A percentile compares a stretch with the other conserved stretches of the same genome.
These are phyloP conservation scores for Monilinia fructigena DNA, from an alignment of 2,329 filamentous ascomycete genomes.

Conservation along the genomic window DNA sequence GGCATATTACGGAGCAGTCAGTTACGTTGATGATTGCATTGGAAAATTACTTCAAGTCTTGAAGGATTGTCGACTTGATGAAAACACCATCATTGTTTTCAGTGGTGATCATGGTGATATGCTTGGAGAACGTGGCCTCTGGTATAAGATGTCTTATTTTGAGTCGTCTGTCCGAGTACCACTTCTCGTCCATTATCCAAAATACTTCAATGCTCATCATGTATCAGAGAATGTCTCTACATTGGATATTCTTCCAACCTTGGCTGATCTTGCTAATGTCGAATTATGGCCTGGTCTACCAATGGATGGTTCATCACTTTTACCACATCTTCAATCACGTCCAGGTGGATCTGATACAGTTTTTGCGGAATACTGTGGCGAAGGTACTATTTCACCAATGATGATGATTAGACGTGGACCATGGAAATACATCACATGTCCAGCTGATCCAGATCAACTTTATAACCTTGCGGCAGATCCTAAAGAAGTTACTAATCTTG, in stretches of 20 bases:
- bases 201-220: conserved; percentile 70
- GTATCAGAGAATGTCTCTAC: conserved; percentile 86
- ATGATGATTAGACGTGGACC: conserved; percentile 90
- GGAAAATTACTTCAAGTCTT: conserved; percentile 77
- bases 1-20: conserved; percentile 90
- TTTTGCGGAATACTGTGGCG: conserved; percentile 93
- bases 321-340: conserved; percentile 70
- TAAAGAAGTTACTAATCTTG: conserved; percentile 43
- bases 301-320: conserved; percentile 78
- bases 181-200: conserved; percentile 78
- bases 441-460: conserved; percentile 79
- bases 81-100: conserved; percentile 89
- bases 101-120: conserved; percentile 94
- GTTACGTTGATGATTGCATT: conserved; percentile 91
- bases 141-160: conserved; percentile 99
- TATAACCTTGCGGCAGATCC: conserved; percentile 73
- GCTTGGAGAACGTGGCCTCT: conserved; percentile 86
- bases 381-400: conserved; percentile 82
- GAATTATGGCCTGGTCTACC: conserved; percentile 69
- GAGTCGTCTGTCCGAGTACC: conserved; percentile 89
- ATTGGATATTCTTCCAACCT: conserved; percentile 83
- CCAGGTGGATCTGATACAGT: conserved; percentile 75
- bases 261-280: conserved; percentile 77
- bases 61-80: conserved; percentile 73
- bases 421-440: conserved; percentile 90